These are phyloP conservation scores for Apiotrichum domesticum DNA, from an alignment of 1,284 basidiomycete genomes.

Conservation along the genomic window DNA sequence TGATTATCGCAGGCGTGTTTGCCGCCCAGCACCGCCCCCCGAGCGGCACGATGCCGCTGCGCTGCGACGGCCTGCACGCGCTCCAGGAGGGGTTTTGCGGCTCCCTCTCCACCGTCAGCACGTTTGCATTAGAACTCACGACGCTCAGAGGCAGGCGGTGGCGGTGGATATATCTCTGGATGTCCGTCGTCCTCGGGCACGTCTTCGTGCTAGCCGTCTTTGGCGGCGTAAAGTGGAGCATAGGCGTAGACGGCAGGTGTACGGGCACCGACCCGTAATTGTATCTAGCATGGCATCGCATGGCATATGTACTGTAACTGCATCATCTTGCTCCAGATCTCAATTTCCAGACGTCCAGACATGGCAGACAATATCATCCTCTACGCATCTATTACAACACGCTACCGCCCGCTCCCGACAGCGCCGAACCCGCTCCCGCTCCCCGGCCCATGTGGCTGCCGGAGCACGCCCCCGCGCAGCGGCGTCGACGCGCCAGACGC, in stretches of 20 bases:
- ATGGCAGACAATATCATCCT: not conserved
- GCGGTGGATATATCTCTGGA: slow-evolving; percentile 59
- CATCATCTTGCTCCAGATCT: not conserved
- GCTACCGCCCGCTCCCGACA: not conserved
- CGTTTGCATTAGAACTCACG: slow-evolving; percentile 76
- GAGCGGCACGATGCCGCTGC: slow-evolving; percentile 40
- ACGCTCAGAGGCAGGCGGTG: slow-evolving; percentile 52
- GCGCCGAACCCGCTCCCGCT: slow-evolving; percentile 5
- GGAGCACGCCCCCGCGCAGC: slow-evolving; percentile 9
- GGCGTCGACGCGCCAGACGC: not conserved
- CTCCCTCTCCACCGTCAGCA: slow-evolving; percentile 89
- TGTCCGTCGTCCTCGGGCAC: slow-evolving; percentile 68
- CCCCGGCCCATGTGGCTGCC: slow-evolving; percentile 14
- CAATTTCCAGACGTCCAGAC: no score
- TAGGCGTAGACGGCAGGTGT: slow-evolving; percentile 21
- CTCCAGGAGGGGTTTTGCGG: slow-evolving; percentile 90
- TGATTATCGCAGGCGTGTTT: slow-evolving; percentile 64
- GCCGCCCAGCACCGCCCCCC: slow-evolving; percentile 58
- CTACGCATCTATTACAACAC: not conserved
- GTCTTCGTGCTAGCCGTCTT: slow-evolving; percentile 66
- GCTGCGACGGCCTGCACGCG: slow-evolving; percentile 70
- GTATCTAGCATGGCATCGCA: not conserved
- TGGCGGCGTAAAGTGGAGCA: slow-evolving; percentile 63
- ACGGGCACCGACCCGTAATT: not conserved
- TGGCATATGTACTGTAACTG: not conserved